Base-by-base conservation (phyloP, 257 asterid species). In the Verbena officinalis region DNA sequence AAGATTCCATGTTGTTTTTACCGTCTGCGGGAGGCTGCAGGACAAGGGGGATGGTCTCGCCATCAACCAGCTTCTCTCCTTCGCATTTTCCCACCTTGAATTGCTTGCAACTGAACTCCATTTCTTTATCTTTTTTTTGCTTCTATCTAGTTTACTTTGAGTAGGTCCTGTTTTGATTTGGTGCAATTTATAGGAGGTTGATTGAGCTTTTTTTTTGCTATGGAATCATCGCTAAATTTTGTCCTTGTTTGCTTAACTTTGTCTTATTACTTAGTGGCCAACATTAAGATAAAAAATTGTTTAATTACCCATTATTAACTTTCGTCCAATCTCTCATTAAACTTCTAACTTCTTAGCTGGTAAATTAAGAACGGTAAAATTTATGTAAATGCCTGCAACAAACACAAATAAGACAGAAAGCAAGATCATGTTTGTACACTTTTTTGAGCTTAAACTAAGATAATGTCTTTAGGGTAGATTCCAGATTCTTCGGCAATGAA, bases 81-180 rank as follows among this genome's bases (percentile, higher is more conserved):
- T 85, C 91, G 15, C 97, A 90, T 78, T 87, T 90, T 0, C 97
- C 97, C 7, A 84, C 95, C 84, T 81, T 83, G 69, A 90, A 90
- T 13, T 83, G 84, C 79, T 83, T 71, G 70, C 89, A 79, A 14
- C 38, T 69, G 79, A 72, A 84, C 70, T 86, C 91, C 94, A 84
- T 87, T 61, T 23, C 34, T 55, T 23, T 9, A 45, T 19, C 13
- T 0, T 45, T 9, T 31, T 14, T 0, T 31, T 5, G 9, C 15
- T 31, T n/a, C n/a, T 33, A 3, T 42, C 43, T 14, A 40, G 4
- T 56, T 68, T 19, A 24, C 43, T 53, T 5, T 53, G 19, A 42
- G 30, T 40, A 4, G 39, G 38, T 20, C 21, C 3, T 59, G 61
- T 11, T 6, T 24, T 22, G 50, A 14, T 36, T 40, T 68, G 64